phyloP scores from a whole-genome alignment of 2,329 filamentous ascomycete species.

The Verticillium tricorpus region DNA sequence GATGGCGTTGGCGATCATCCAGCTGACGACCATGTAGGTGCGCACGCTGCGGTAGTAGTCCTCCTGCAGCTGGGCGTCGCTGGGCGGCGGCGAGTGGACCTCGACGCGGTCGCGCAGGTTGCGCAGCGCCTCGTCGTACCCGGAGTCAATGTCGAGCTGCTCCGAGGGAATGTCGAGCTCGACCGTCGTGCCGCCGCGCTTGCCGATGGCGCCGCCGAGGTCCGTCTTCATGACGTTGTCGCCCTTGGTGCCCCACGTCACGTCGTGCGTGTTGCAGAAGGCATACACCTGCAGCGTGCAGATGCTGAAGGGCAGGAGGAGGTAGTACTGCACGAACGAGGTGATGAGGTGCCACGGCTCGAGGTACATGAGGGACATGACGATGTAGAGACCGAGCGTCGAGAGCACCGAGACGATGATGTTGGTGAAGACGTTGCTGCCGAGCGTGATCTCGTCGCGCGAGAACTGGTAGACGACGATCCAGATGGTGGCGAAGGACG shows the following conservation, averaged over 20 bases:
- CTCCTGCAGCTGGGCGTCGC: conserved; percentile 84
- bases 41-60: conserved; percentile 97
- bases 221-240: conserved; percentile 95
- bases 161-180: conserved; percentile 97
- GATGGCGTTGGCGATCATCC: conserved; percentile 89
- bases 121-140: conserved; percentile 93
- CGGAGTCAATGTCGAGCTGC: conserved; percentile 95
- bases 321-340: conserved; percentile 84
- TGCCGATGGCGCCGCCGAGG: conserved; percentile 77
- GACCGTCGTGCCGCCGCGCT: conserved; percentile 66
- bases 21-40: conserved; percentile 95
- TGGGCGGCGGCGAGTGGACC: conserved; percentile 57
- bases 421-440: conserved; percentile 91
- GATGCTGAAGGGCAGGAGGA: conserved; percentile 87
- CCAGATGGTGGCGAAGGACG: conserved; percentile 81
- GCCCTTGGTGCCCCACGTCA: conserved; percentile 97
- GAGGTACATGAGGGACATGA: conserved; percentile 94
- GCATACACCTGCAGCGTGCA: conserved; percentile 97
- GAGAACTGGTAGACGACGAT: conserved; percentile 81
- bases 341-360: conserved; percentile 99
- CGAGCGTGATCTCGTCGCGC: conserved; percentile 47
- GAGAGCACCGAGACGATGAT: conserved; percentile 85
- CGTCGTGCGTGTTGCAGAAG: conserved; percentile 97
- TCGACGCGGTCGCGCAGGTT: conserved; percentile 93
- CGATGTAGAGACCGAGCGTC: conserved; percentile 88